Evolutionary conservation across 1,284 basidiomycete species (phyloP).

Genomic region (Marasmius fiardii): DNA sequence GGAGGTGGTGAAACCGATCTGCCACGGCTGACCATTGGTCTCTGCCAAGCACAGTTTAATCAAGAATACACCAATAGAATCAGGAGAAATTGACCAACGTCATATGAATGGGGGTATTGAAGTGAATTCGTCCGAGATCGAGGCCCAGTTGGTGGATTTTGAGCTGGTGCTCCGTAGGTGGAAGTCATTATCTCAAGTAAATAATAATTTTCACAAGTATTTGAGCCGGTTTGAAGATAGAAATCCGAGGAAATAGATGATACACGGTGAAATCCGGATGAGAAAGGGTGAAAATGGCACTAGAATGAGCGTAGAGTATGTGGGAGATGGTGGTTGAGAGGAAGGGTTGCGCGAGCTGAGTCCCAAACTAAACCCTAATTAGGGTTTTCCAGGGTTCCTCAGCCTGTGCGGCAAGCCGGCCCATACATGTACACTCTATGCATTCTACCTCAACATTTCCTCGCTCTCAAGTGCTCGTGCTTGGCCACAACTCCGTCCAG

Average conservation of each 20-base stretch:
- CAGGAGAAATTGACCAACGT: neutral
- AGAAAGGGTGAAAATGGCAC: neutral
- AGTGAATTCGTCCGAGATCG: neutral
- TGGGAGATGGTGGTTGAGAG: neutral
- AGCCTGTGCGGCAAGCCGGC: neutral
- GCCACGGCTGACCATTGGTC: neutral
- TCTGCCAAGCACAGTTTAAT: neutral
- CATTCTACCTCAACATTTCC: conserved; percentile 38
- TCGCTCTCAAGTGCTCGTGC: conserved; percentile 60
- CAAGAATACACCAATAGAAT: neutral
- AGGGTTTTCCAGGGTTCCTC: neutral
- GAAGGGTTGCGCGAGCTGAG: neutral
- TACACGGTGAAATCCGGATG: neutral
- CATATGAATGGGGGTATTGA: conserved; percentile 3
- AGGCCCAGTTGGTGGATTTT: neutral
- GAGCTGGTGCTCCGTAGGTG: neutral
- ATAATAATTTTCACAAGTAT: neutral
- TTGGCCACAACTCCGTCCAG: conserved; percentile 59
- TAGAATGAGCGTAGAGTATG: neutral
- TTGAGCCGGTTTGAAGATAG: neutral
- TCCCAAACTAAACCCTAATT: neutral
- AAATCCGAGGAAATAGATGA: neutral
- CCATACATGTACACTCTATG: too few relatives aligned
- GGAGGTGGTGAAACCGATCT: conserved; percentile 9
- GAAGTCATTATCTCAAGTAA: neutral